These are phyloP conservation scores for Cladosporium halotolerans DNA, from an alignment of 2,329 filamentous ascomycete genomes.

Conservation along the genomic window DNA sequence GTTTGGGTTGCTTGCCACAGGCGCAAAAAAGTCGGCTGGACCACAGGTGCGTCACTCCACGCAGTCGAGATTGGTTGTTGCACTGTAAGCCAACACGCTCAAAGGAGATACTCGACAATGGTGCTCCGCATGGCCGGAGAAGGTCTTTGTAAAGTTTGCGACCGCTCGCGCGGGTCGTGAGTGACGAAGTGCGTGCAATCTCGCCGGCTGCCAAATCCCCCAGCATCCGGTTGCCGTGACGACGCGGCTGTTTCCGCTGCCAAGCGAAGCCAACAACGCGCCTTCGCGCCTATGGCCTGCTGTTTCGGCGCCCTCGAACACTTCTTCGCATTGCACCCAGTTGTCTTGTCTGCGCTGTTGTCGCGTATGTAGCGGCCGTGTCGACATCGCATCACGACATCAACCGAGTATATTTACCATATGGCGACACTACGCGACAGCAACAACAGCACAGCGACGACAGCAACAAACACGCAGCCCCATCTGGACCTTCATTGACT, in stretches of 20 bases:
- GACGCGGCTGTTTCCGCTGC: background rate
- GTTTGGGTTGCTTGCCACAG: no score
- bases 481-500: conserved; percentile 10
- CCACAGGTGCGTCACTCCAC: no score
- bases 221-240: background rate
- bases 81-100: no score
- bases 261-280: conserved; percentile 9
- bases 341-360: conserved; percentile 9
- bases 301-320: background rate
- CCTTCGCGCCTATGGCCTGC: background rate
- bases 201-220: background rate
- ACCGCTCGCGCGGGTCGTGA: no score
- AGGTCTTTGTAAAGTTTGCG: no score
- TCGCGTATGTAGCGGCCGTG: conserved; percentile 26
- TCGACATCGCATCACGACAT: conserved; percentile 18
- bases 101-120: no score
- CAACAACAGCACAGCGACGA: conserved; percentile 14
- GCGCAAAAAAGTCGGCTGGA: no score
- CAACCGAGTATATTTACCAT: conserved; percentile 27
- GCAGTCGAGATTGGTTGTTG: no score
- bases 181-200: no score
- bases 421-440: conserved; percentile 22
- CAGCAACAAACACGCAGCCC: background rate
- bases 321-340: conserved; percentile 6
- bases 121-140: no score